Evolutionary conservation across 176 grass and related monocot species (phyloP).

Genomic region (Raddia guianensis): DNA sequence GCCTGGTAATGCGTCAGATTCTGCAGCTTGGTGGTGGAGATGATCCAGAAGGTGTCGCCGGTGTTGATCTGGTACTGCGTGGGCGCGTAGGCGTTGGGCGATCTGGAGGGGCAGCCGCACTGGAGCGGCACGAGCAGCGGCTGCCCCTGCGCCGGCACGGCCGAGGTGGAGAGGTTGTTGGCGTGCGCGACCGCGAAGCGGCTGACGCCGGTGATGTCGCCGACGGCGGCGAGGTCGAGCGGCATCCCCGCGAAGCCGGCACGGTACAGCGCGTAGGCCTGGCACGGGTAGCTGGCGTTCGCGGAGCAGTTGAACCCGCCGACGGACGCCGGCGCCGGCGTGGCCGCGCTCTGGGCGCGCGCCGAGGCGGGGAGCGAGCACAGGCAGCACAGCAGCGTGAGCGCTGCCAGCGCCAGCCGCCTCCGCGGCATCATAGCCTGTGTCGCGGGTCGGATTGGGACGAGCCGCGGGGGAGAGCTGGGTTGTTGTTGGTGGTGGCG

Average conservation of each 20-base stretch:
- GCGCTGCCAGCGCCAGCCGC: slow-evolving; percentile 7
- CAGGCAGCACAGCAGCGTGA: slow-evolving; percentile 25
- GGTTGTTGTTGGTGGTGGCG: background rate
- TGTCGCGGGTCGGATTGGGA: background rate
- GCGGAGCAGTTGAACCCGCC: slow-evolving; percentile 72
- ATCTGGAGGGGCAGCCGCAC: slow-evolving; percentile 57
- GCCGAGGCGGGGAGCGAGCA: slow-evolving; percentile 24
- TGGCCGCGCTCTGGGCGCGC: slow-evolving; percentile 33
- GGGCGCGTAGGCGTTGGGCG: slow-evolving; percentile 57
- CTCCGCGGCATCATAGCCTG: background rate
- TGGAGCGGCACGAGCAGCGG: slow-evolving; percentile 79
- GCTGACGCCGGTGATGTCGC: slow-evolving; percentile 74
- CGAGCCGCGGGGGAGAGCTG: background rate
- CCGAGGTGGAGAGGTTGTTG: slow-evolving; percentile 68
- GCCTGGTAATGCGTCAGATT: slow-evolving; percentile 83
- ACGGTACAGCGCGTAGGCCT: slow-evolving; percentile 84
- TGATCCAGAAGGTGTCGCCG: slow-evolving; percentile 69
- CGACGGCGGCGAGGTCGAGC: slow-evolving; percentile 54
- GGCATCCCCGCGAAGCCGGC: slow-evolving; percentile 34
- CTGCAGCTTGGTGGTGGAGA: slow-evolving; percentile 75
- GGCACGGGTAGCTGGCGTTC: slow-evolving; percentile 68
- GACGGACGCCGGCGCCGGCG: slow-evolving; percentile 41
- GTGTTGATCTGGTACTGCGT: slow-evolving; percentile 64
- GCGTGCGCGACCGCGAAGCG: slow-evolving; percentile 74
- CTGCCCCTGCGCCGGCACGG: slow-evolving; percentile 42